A percentile compares a stretch with the other conserved stretches of the same genome.
Conservation (phyloP, 2,329 filamentous ascomycete species). For the Ophiostoma perfectum region DNA sequence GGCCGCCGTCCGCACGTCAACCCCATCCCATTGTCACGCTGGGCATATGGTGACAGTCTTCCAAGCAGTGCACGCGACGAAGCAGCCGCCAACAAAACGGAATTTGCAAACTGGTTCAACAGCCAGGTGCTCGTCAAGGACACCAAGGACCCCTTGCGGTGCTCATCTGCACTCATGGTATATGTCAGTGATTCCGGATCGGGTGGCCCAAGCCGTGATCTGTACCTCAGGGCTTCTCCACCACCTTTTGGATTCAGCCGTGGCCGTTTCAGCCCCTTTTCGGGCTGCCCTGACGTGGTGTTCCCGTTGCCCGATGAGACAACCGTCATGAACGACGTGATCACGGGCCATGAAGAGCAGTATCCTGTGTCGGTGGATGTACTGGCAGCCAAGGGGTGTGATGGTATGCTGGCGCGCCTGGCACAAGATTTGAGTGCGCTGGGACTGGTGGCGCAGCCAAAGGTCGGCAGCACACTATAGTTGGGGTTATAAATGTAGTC, state of each 20-base stretch:
- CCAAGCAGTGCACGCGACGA: neutral
- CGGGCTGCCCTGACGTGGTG: neutral
- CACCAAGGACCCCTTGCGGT: neutral
- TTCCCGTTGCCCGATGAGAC: slow-evolving; percentile 4
- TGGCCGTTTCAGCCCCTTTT: neutral
- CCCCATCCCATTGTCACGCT: neutral
- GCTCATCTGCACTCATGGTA: neutral
- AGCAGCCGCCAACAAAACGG: neutral
- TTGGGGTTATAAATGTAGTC: neutral
- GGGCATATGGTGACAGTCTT: neutral
- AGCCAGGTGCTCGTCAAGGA: neutral
- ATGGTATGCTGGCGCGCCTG: neutral
- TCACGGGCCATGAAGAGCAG: neutral
- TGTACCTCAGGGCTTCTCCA: neutral
- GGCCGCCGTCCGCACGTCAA: neutral
- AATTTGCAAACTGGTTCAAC: slow-evolving; percentile 3
- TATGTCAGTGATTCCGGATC: neutral
- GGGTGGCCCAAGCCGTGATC: neutral
- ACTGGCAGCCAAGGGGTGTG: neutral
- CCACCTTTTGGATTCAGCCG: neutral
- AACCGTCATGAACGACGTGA: neutral
- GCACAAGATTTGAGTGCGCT: neutral
- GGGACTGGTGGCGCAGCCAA: neutral
- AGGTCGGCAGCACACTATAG: neutral
- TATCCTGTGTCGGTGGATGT: neutral